These are phyloP conservation scores for Cyberlindnera meyerae DNA, from an alignment of 805 yeast genomes.

Conservation along the genomic window DNA sequence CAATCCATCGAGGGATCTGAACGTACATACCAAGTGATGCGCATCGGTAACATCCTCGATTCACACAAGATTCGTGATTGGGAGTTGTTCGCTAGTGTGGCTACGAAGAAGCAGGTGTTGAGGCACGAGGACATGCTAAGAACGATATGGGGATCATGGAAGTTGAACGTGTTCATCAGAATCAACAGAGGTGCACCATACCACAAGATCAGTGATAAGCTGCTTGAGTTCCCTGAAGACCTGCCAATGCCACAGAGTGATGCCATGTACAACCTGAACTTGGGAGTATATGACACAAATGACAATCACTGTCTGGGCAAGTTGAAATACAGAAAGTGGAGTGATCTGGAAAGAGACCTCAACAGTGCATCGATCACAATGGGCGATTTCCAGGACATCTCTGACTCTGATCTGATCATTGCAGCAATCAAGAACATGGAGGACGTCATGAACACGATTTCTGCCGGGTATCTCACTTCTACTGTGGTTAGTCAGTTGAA, in stretches of 20 bases:
- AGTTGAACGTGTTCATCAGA: conserved; percentile 30
- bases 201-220: conserved; percentile 11
- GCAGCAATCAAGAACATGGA: conserved; percentile 29
- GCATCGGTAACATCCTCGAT: conserved; percentile 12
- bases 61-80: conserved; percentile 23
- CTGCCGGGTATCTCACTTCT: conserved; percentile 24
- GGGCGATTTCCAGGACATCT: conserved; percentile 7
- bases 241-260: conserved; percentile 32
- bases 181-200: conserved; percentile 35
- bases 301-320: conserved; percentile 12
- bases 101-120: conserved; percentile 30
- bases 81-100: conserved; percentile 21
- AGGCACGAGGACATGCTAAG: conserved; percentile 32
- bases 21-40: conserved; percentile 18
- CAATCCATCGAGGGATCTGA: conserved; percentile 28
- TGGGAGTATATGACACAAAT: conserved; percentile 17
- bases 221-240: conserved; percentile 28
- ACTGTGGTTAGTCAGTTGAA: conserved; percentile 24
- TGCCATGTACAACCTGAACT: conserved; percentile 17
- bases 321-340: conserved; percentile 17
- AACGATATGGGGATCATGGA: conserved; percentile 37
- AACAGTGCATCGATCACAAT: conserved; percentile 7
- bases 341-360: conserved; percentile 15
- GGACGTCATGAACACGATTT: conserved; percentile 31
- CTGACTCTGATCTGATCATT: conserved; percentile 29